Evolutionary conservation across 805 yeast genomes (phyloP), one percentile per base, ranked within the genome.

Genomic region (Yarrowia sp.): DNA sequence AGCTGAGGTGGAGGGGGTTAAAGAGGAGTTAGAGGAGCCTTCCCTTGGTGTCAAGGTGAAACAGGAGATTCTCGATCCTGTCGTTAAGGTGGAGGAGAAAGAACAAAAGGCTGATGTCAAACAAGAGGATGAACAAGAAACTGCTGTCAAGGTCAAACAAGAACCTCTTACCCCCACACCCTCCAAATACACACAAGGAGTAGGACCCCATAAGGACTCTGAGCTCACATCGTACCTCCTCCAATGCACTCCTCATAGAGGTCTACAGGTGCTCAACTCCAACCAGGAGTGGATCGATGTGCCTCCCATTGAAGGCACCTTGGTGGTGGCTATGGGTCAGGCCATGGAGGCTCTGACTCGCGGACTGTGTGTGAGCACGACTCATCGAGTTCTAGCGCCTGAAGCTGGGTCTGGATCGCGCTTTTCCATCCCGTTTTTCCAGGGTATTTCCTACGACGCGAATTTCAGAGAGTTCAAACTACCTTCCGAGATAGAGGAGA

Each of bases 261-360:
- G 68, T 3, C 61, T 65, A 5, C 68, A 65, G 15, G 68, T 65
- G 41, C 50, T 52, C 22, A 65, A 65, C 22, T 45, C 59, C 42
- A 42, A 43, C 43, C n/a, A 19, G 15, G 52, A 65, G 32, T 65
- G 68, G 68, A 65, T 65, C 36, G 61, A 65, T 22, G 68, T 65
- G 8, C 68, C 61, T 0, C 68, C 68, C 2, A 65, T 52, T 7
- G 38, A 32, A 14, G 61, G 61, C 2, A 65, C 68, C 14, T 16
- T 65, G 14, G 68, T 65, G 10, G 68, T 65, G 10, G 68, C 68
- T 2, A 43, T 65, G 49, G 68, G 68, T 10, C 68, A 65, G 42
- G 68, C 68, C 8, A 50, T 65, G 59, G 68, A 65, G 52, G 61
- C 68, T 14, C 52, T 65, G 9, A 65, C 68, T 42, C 41, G 50